These are phyloP conservation scores for Puccinia coronata DNA, from an alignment of 1,284 basidiomycete genomes.

Conservation along the genomic window DNA sequence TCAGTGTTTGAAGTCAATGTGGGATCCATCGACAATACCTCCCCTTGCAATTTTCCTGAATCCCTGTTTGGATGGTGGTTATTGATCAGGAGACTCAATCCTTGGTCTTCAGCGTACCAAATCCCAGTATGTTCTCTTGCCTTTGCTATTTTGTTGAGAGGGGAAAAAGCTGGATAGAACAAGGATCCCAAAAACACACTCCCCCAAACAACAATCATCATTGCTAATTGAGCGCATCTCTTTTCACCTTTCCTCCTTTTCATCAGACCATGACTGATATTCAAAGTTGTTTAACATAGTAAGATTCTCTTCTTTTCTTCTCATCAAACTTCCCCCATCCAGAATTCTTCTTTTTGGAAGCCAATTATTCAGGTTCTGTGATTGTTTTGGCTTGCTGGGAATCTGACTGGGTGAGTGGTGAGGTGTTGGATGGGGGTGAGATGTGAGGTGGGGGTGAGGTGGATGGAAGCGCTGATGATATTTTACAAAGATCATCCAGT, in stretches of 20 bases:
- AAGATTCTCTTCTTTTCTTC: conserved; percentile 59
- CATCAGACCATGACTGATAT: conserved; percentile 95
- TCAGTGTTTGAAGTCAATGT: conserved; percentile 95
- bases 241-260: conserved; percentile 61
- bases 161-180: background rate
- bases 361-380: background rate
- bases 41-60: conserved; percentile 92
- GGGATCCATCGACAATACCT: conserved; percentile 92
- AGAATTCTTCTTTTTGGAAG: too few species aligned
- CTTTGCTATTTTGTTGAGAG: background rate
- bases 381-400: background rate
- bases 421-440: too few species aligned
- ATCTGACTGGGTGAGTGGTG: background rate
- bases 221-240: background rate
- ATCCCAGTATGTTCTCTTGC: conserved; percentile 38
- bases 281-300: conserved; percentile 94
- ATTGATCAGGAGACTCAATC: conserved; percentile 77
- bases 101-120: conserved; percentile 53
- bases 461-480: background rate
- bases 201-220: background rate
- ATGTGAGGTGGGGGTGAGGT: too few species aligned
- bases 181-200: background rate
- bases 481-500: background rate
- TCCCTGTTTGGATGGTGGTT: conserved; percentile 97
- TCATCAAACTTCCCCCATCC: background rate